phyloP scores from a whole-genome alignment of 2,329 filamentous ascomycete species.

The Pseudocercospora vitis region DNA sequence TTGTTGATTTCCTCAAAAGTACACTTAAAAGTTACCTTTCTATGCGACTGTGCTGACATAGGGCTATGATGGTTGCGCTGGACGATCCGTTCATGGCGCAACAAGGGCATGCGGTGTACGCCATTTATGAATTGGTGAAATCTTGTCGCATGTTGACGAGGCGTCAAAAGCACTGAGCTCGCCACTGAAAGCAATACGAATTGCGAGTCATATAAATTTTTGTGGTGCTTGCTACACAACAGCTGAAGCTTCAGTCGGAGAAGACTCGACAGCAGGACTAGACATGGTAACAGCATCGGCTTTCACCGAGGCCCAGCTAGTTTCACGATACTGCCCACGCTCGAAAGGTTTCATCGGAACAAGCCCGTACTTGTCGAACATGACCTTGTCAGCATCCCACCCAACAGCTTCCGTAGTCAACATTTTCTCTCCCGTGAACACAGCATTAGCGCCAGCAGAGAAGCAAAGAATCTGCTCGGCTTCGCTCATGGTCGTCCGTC shows the following conservation, averaged over 20 bases:
- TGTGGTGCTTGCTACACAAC: background rate
- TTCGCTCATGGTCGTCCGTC: constrained; percentile 78
- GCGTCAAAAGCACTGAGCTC: background rate
- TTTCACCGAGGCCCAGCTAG: constrained; percentile 33
- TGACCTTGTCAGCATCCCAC: constrained; percentile 81
- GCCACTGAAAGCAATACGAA: background rate
- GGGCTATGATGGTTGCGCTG: no score
- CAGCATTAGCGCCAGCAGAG: constrained; percentile 87
- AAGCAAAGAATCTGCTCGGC: constrained; percentile 89
- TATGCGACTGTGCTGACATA: no score
- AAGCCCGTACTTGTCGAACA: constrained; percentile 82
- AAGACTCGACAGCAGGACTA: background rate
- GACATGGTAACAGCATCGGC: constrained; percentile 14
- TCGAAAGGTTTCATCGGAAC: constrained; percentile 64
- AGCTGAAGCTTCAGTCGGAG: constrained; percentile 7
- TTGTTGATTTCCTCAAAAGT: no score
- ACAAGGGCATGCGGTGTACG: background rate
- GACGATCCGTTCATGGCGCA: no score
- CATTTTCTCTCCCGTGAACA: constrained; percentile 96
- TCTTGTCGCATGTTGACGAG: background rate
- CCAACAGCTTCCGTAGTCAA: constrained; percentile 87
- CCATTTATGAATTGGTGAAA: no score
- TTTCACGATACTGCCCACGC: constrained; percentile 36
- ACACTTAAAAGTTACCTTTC: no score
- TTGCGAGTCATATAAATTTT: background rate